Percentiles rank a stretch among this genome's conserved stretches.
Evolutionary conservation across 306 rosid species (phyloP).

Genomic region (Trifolium fragiferum): DNA sequence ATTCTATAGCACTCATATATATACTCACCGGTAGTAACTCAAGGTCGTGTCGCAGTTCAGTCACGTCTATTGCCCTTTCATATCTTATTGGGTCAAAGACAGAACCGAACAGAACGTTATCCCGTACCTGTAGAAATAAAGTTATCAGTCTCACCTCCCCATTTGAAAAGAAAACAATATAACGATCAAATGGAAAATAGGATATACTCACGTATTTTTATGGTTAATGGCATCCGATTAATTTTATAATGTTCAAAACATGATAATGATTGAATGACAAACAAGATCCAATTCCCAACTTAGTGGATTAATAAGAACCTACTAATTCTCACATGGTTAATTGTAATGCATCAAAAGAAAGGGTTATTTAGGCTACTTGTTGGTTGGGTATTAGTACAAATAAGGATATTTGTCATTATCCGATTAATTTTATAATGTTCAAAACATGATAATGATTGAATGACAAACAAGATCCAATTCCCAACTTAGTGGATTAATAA

Average conservation of each 20-base stretch:
- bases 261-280: constrained; percentile 19
- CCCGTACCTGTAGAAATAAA: constrained; percentile 66
- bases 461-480: constrained; percentile 25
- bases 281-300: constrained; percentile 27
- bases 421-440: constrained; percentile 13
- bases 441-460: constrained; percentile 1
- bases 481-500: constrained; percentile 17
- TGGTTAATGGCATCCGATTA: constrained; percentile 6
- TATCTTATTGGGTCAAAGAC: constrained; percentile 63
- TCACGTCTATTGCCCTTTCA: constrained; percentile 76
- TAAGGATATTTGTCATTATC: too few relatives aligned
- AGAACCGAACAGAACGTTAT: constrained; percentile 87
- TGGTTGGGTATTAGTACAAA: background rate
- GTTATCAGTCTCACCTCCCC: constrained; percentile 30
- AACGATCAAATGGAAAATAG: constrained; percentile 10
- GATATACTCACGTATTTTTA: background rate
- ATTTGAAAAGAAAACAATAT: constrained; percentile 7
- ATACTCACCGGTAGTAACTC: constrained; percentile 81
- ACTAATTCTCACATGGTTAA: background rate
- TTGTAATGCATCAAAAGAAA: background rate
- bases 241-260: constrained; percentile 1
- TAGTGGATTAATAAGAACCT: constrained; percentile 5
- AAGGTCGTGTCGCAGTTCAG: constrained; percentile 79
- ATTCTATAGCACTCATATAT: constrained; percentile 22
- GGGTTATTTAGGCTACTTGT: constrained; percentile 1